A percentile compares a stretch with the other conserved stretches of the same genome.
These are phyloP conservation scores for Aspergillus carlsbadensis DNA, from an alignment of 495 filamentous ascomycete genomes.

Conservation along the genomic window DNA sequence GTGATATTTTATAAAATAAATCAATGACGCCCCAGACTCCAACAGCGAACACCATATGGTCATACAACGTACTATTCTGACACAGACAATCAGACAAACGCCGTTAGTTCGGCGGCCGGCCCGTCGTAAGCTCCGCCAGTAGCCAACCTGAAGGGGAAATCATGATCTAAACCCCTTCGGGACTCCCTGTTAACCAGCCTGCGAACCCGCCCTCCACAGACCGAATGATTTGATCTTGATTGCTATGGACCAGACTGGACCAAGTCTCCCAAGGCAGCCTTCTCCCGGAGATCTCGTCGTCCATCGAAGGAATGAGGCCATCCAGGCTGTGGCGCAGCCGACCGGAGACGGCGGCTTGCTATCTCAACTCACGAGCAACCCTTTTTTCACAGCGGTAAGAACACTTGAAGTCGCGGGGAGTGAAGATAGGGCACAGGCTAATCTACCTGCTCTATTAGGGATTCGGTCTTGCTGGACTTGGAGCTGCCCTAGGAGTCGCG, in stretches of 20 bases:
- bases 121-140: too few species aligned
- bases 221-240: not conserved
- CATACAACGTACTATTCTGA: too few species aligned
- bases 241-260: constrained; percentile 45
- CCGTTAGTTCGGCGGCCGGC: too few species aligned
- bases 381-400: constrained; percentile 66
- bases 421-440: not conserved
- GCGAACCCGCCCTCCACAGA: not conserved
- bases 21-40: too few species aligned
- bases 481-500: constrained; percentile 70
- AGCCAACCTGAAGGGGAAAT: not conserved
- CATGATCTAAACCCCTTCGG: constrained; percentile 1
- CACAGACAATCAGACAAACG: too few species aligned
- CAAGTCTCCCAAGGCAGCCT: constrained; percentile 29
- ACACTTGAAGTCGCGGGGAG: not conserved
- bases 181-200: not conserved
- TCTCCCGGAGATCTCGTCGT: constrained; percentile 40
- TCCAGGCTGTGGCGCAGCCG: constrained; percentile 29
- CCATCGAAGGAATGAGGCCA: constrained; percentile 38
- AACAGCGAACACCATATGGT: too few species aligned
- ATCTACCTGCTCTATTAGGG: constrained; percentile 40
- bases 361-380: constrained; percentile 60
- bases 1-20: too few species aligned
- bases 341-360: constrained; percentile 45
- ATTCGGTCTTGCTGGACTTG: constrained; percentile 85